Percentiles rank a stretch among this genome's conserved stretches.
These are phyloP conservation scores for Sporothrix dimorphospora DNA, from an alignment of 2,329 filamentous ascomycete species.

Conservation along the genomic window DNA sequence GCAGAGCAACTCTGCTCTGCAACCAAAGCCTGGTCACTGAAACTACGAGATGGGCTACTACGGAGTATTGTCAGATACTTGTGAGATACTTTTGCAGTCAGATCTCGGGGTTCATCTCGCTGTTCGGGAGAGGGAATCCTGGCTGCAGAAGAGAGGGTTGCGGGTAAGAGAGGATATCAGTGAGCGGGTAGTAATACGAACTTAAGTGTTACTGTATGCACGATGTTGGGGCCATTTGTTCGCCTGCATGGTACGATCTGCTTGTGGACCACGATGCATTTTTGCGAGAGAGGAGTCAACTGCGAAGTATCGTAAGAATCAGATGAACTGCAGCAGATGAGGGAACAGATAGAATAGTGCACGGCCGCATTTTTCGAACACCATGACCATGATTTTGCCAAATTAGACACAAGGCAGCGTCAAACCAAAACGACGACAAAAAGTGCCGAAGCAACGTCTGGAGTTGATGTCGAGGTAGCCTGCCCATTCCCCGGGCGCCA, in stretches of 20 bases:
- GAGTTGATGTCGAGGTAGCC: not conserved
- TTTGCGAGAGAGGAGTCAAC: not conserved
- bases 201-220: not conserved
- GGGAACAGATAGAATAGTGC: not conserved
- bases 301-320: not conserved
- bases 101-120: not conserved
- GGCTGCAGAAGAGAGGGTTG: not conserved
- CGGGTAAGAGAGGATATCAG: not conserved
- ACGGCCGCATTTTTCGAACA: conserved; percentile 1
- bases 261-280: not conserved
- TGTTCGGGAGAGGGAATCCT: not conserved
- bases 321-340: not conserved
- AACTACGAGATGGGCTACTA: no score
- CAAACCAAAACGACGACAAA: not conserved
- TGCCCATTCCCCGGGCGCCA: not conserved
- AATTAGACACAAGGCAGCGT: not conserved
- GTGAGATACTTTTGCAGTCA: not conserved
- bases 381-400: not conserved
- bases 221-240: not conserved
- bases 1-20: conserved; percentile 14
- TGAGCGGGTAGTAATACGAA: not conserved
- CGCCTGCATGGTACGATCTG: conserved; percentile 3
- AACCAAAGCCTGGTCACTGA: not conserved
- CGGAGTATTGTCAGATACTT: no score
- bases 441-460: conserved; percentile 13